These are phyloP conservation scores for Talaromyces sp. DNA, from an alignment of 2,329 filamentous ascomycete genomes.

Conservation along the genomic window DNA sequence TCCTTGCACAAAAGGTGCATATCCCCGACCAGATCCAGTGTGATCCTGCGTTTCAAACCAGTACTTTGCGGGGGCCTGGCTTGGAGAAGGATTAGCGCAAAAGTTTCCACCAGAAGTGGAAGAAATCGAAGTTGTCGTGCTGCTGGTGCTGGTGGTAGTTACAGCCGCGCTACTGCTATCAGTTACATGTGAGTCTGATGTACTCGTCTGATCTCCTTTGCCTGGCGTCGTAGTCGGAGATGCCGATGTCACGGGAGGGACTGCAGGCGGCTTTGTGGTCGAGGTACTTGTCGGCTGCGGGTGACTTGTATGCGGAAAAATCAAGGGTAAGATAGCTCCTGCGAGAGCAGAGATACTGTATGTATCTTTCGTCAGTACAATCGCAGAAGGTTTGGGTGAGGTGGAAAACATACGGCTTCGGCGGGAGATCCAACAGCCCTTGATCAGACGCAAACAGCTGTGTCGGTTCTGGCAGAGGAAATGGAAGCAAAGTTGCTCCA, in stretches of 20 bases:
- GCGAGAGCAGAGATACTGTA: conserved; percentile 6
- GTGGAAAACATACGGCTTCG: conserved; percentile 1
- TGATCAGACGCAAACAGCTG: conserved; percentile 5
- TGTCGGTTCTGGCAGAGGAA: conserved; percentile 9
- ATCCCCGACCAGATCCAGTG: conserved; percentile 11
- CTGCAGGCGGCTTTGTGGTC: not conserved
- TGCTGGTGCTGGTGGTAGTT: not conserved
- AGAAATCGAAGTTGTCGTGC: no score
- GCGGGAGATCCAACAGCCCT: not conserved
- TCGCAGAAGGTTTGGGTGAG: not conserved
- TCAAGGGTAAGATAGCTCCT: not conserved
- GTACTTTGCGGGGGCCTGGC: conserved; percentile 4
- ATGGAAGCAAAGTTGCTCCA: conserved; percentile 5
- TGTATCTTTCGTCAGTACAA: not conserved
- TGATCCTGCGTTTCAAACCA: conserved; percentile 16
- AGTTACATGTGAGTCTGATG: not conserved
- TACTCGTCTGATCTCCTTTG: not conserved
- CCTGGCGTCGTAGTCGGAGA: not conserved
- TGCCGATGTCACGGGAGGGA: not conserved
- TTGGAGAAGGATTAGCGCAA: not conserved
- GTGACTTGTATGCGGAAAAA: not conserved
- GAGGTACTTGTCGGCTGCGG: not conserved
- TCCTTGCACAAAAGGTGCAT: conserved; percentile 12
- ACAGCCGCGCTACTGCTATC: not conserved
- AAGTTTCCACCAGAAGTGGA: not conserved